phyloP scores from a whole-genome alignment of 805 yeast genomes.

The Debaryomyces maramus region DNA sequence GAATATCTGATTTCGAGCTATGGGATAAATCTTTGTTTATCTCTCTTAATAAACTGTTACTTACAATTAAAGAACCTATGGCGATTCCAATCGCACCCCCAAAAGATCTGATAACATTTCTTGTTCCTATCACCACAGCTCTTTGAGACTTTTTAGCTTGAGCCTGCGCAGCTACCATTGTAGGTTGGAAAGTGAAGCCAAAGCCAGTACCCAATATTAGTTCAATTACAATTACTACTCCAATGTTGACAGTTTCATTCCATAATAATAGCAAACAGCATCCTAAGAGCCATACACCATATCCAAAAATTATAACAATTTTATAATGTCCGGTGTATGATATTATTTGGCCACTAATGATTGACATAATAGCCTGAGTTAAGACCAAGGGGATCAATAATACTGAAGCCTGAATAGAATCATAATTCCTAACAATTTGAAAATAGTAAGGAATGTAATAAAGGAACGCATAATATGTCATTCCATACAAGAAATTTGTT shows the following conservation, averaged over 20 bases:
- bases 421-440: constrained; percentile 21
- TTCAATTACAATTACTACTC: constrained; percentile 11
- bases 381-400: constrained; percentile 33
- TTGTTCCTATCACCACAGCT: constrained; percentile 56
- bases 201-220: constrained; percentile 30
- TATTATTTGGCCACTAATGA: constrained; percentile 45
- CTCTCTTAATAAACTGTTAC: constrained; percentile 23
- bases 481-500: constrained; percentile 28
- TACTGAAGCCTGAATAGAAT: constrained; percentile 21
- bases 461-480: constrained; percentile 23
- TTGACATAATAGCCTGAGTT: constrained; percentile 41
- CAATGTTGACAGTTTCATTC: constrained; percentile 18
- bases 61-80: constrained; percentile 26
- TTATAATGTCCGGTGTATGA: constrained; percentile 43
- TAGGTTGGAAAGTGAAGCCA: constrained; percentile 53
- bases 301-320: constrained; percentile 33
- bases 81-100: constrained; percentile 63
- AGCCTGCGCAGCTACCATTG: constrained; percentile 54
- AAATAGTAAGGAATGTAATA: constrained; percentile 26
- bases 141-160: constrained; percentile 52
- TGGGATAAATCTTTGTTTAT: constrained; percentile 14
- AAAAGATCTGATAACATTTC: constrained; percentile 57
- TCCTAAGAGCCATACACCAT: constrained; percentile 23
- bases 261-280: constrained; percentile 24
- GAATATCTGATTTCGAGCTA: constrained; percentile 8